Percentiles rank a stretch among this genome's conserved stretches.
Conservation (phyloP, 805 yeast genomes). For the Lachancea thermotolerans region DNA sequence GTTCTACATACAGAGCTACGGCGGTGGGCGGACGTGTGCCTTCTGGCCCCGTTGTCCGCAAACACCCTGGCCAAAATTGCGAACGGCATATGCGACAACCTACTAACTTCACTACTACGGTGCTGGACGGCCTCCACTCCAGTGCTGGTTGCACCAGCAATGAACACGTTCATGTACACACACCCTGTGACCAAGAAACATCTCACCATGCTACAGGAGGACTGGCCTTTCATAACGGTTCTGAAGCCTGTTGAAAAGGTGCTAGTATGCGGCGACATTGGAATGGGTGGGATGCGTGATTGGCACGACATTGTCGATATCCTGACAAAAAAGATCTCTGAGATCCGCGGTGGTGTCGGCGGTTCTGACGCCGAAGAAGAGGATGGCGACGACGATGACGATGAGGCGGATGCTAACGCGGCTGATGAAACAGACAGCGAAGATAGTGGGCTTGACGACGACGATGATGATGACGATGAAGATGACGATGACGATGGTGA, state of each 20-base stretch:
- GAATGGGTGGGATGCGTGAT: conserved; percentile 91
- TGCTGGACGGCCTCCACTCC: conserved; percentile 77
- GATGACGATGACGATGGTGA: conserved; percentile 24
- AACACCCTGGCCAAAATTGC: conserved; percentile 71
- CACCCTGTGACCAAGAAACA: conserved; percentile 75
- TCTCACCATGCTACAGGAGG: conserved; percentile 52
- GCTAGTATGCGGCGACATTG: conserved; percentile 74
- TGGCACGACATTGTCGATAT: conserved; percentile 76
- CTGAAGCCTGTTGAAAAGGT: conserved; percentile 79
- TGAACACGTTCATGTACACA: conserved; percentile 80
- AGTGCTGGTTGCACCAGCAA: conserved; percentile 71
- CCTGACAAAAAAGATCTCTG: conserved; percentile 33
- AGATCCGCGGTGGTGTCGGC: conserved; percentile 21
- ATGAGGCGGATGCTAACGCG: conserved; percentile 37
- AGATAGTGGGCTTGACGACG: conserved; percentile 36
- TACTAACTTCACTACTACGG: conserved; percentile 64
- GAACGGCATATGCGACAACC: conserved; percentile 70
- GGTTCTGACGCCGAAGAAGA: conserved; percentile 30
- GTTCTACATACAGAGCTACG: conserved; percentile 83
- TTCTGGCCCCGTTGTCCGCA: conserved; percentile 74
- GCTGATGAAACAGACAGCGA: conserved; percentile 41
- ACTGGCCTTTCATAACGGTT: conserved; percentile 67
- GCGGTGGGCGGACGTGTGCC: conserved; percentile 77
- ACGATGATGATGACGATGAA: conserved; percentile 16
- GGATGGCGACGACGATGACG: conserved; percentile 43